Evolutionary conservation across 768 basidiomycete species (phyloP).

Genomic region (Calocybe cyanea): DNA sequence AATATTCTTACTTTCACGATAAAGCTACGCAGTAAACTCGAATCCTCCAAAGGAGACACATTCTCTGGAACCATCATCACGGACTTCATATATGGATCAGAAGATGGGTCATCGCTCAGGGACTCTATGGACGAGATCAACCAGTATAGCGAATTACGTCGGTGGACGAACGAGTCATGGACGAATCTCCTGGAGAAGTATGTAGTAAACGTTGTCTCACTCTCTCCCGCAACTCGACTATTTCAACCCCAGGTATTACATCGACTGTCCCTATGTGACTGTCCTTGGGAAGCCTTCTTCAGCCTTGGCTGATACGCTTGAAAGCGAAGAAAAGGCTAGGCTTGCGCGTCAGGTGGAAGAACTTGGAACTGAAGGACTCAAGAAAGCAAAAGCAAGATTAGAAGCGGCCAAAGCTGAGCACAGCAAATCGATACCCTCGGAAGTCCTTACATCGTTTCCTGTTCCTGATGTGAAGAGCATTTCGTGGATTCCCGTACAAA

Average conservation of each 20-base stretch:
- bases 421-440: slow-evolving; percentile 73
- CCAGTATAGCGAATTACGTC: slow-evolving; percentile 60
- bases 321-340: slow-evolving; percentile 76
- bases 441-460: slow-evolving; percentile 82
- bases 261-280: slow-evolving; percentile 69
- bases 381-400: slow-evolving; percentile 59
- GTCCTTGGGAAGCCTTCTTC: slow-evolving; percentile 89
- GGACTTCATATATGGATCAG: slow-evolving; percentile 84
- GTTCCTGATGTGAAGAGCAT: slow-evolving; percentile 89
- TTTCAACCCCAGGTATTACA: slow-evolving; percentile 61
- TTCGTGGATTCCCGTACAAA: slow-evolving; percentile 81
- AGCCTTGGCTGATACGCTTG: slow-evolving; percentile 71
- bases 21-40: slow-evolving; percentile 79
- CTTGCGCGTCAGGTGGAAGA: slow-evolving; percentile 61
- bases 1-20: slow-evolving; percentile 5
- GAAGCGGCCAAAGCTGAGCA: slow-evolving; percentile 86
- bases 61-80: slow-evolving; percentile 72
- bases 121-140: slow-evolving; percentile 75
- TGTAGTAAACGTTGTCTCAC: slow-evolving; percentile 5
- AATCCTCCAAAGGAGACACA: slow-evolving; percentile 78
- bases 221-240: slow-evolving; percentile 1
- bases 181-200: slow-evolving; percentile 69
- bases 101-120: slow-evolving; percentile 76
- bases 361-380: slow-evolving; percentile 81
- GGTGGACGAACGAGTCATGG: slow-evolving; percentile 81